phyloP scores from a whole-genome alignment of 2,329 filamentous ascomycete species.

The Alternaria alternata region DNA sequence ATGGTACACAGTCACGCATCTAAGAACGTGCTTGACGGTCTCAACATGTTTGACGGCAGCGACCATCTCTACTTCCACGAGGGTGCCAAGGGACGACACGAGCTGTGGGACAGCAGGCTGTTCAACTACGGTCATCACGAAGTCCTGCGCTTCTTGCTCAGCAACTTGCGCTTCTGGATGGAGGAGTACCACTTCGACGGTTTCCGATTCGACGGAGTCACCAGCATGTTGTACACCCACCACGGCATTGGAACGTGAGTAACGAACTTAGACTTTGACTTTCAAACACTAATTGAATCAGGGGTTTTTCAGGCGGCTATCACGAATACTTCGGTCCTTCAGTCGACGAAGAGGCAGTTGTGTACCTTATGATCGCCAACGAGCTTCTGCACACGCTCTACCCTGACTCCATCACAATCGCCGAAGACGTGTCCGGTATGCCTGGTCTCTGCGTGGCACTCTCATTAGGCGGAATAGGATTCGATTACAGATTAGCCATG shows the following conservation, averaged over 20 bases:
- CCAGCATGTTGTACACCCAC: slow-evolving; percentile 95
- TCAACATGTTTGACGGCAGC: slow-evolving; percentile 95
- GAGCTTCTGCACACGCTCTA: slow-evolving; percentile 94
- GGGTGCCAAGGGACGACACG: slow-evolving; percentile 83
- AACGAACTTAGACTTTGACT: background rate
- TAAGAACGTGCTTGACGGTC: slow-evolving; percentile 93
- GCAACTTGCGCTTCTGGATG: slow-evolving; percentile 98
- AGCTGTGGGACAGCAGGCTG: slow-evolving; percentile 93
- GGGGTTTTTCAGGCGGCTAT: slow-evolving; percentile 95
- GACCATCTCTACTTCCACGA: slow-evolving; percentile 97
- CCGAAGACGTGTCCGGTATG: slow-evolving; percentile 98
- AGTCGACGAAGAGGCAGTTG: slow-evolving; percentile 92
- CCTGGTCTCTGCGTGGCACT: slow-evolving; percentile 90
- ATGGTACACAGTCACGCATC: slow-evolving; percentile 98
- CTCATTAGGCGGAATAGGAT: slow-evolving; percentile 88
- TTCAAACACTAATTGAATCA: slow-evolving; percentile 51
- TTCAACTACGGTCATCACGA: slow-evolving; percentile 98
- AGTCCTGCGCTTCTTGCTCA: slow-evolving; percentile 92
- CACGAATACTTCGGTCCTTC: slow-evolving; percentile 94
- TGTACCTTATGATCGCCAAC: slow-evolving; percentile 96
- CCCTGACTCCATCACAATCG: slow-evolving; percentile 86
- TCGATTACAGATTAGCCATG: slow-evolving; percentile 98
- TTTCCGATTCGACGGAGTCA: slow-evolving; percentile 97
- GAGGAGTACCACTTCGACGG: slow-evolving; percentile 97
- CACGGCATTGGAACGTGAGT: slow-evolving; percentile 96